Evolutionary conservation across 257 asterid species (phyloP), one percentile per base, ranked within the genome.

Genomic region (Scutellaria galericulata): DNA sequence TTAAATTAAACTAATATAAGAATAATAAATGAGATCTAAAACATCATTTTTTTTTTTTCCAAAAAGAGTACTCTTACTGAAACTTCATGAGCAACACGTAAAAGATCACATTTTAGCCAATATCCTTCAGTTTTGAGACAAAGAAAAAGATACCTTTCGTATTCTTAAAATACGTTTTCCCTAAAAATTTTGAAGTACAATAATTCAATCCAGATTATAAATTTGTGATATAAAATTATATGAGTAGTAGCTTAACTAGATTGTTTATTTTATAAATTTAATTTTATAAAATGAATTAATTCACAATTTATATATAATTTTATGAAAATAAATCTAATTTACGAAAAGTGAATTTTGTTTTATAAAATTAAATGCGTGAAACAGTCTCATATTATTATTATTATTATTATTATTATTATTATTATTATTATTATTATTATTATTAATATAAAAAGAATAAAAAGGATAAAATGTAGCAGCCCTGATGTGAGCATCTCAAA

Each of bases 401-500:
- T 1, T 24, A 24, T 24, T 24, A 24, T 24, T 24, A 24, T n/a
- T 24, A 24, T 24, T 24, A 24, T 24, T 24, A 24, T 1, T 24
- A 24, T 24, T 24, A 24, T 24, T 24, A 24, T n/a, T 24, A 24
- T 24, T 24, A 24, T 24, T 24, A 24, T 1, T 24, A 24, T 24
- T 24, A 24, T 24, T 24, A 24, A 24, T 24, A 24, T 24, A 24
- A 1, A 45, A n/a, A 18, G 37, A 59, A 15, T 11, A 66, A 64
- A 24, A 24, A 2, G 27, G 68, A 64, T 39, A 1, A 61, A 46
- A 9, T 53, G 51, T 51, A 35, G 48, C 4, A 40, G 58, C 66
- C 35, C 63, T 77, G 82, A 77, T 79, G 85, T 83, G 85, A 70
- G n/a, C 72, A 62, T 77, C 83, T 83, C 75, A 31, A 76, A 62